These are phyloP conservation scores for Botrytis deweyae DNA, from an alignment of 2,329 filamentous ascomycete species.

Conservation along the genomic window DNA sequence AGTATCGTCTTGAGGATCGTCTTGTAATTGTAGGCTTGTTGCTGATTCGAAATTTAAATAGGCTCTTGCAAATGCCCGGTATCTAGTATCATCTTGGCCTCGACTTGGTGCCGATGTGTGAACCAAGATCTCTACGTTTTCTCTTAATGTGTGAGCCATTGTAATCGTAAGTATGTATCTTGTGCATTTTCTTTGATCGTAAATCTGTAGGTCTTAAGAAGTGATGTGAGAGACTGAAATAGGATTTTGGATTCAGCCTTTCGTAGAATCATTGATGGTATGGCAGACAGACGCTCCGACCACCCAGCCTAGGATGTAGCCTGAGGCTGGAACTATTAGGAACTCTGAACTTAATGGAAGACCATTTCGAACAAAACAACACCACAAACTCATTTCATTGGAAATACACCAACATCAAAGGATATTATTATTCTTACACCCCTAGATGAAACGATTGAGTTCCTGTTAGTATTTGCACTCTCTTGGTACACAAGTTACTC, in stretches of 20 bases:
- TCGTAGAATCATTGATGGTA: background rate
- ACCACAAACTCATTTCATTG: background rate
- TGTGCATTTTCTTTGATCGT: background rate
- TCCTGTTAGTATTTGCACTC: no score
- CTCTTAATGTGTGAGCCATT: constrained; percentile 30
- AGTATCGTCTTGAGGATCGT: background rate
- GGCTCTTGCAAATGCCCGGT: constrained; percentile 37
- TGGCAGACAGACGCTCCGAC: background rate
- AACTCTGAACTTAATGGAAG: background rate
- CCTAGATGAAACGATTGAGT: no score
- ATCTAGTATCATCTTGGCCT: constrained; percentile 38
- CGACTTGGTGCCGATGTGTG: constrained; percentile 38
- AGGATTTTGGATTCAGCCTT: background rate
- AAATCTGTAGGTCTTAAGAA: background rate
- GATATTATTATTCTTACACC: background rate
- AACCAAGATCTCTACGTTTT: constrained; percentile 39
- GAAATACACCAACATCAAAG: background rate
- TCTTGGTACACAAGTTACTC: no score
- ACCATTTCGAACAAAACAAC: background rate
- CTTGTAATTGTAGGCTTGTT: constrained; percentile 23
- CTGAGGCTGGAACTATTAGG: background rate
- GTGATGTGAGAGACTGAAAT: background rate
- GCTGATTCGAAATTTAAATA: constrained; percentile 36
- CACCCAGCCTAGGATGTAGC: background rate
- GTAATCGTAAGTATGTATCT: background rate